Percentiles rank a stretch among this genome's conserved stretches.
phyloP scores from a whole-genome alignment of 139 green algal species.

The Chlamydomonas sp. region DNA sequence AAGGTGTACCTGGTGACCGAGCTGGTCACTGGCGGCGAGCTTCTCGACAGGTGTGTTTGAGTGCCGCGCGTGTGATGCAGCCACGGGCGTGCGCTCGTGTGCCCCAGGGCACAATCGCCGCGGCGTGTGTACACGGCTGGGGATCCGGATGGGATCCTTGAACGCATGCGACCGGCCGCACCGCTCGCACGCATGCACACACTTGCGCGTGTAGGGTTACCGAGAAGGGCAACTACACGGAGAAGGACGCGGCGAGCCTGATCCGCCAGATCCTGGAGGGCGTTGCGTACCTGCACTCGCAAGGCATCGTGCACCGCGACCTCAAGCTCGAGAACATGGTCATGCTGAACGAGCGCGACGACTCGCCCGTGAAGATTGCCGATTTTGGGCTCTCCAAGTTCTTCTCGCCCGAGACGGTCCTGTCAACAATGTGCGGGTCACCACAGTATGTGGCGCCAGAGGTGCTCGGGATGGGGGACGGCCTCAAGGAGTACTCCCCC shows the following conservation, averaged over 20 bases:
- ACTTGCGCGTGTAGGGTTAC: conserved; percentile 47
- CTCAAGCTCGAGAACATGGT: conserved; percentile 84
- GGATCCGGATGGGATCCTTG: no score
- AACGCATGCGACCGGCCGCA: no score
- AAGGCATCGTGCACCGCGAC: conserved; percentile 76
- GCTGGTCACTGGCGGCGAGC: conserved; percentile 67
- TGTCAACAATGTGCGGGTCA: conserved; percentile 69
- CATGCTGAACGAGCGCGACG: conserved; percentile 55
- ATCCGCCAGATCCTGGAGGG: conserved; percentile 63
- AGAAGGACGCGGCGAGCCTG: conserved; percentile 54
- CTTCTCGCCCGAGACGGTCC: conserved; percentile 58
- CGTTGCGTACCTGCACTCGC: conserved; percentile 63
- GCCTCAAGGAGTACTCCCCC: conserved; percentile 51
- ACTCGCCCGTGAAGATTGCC: conserved; percentile 67
- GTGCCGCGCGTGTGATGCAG: no score
- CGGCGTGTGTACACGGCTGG: neutral
- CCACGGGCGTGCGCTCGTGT: no score
- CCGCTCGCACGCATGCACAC: no score
- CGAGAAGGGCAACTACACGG: conserved; percentile 60
- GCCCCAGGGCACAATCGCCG: no score
- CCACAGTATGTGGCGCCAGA: conserved; percentile 68
- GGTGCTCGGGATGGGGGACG: conserved; percentile 62
- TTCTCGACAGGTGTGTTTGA: conserved; percentile 70
- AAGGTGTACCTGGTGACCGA: conserved; percentile 78
- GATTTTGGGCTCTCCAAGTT: conserved; percentile 80